A percentile compares a stretch with the other conserved stretches of the same genome.
These are phyloP conservation scores for Hygrophila difformis DNA, from an alignment of 257 asterid species.

Conservation along the genomic window DNA sequence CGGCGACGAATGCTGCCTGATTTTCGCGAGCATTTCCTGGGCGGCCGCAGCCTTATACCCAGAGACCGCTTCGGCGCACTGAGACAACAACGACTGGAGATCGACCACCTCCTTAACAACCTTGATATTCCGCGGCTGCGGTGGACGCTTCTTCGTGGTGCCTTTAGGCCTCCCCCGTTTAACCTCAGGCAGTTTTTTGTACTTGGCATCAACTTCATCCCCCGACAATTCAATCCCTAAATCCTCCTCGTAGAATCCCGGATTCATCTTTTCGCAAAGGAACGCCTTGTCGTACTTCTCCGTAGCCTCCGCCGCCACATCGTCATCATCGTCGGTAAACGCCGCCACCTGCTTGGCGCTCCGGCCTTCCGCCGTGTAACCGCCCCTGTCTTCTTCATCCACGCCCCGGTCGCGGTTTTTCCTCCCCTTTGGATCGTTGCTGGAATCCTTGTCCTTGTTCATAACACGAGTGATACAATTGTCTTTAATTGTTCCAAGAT, in stretches of 20 bases:
- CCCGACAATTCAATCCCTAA: conserved; percentile 1
- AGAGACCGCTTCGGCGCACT: conserved; percentile 47
- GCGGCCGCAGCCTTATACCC: conserved; percentile 20
- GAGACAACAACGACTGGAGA: conserved; percentile 30
- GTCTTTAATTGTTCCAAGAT: too few relatives aligned
- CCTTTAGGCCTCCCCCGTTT: conserved; percentile 42
- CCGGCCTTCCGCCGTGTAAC: conserved; percentile 12
- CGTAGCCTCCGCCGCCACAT: background rate
- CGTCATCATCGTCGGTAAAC: conserved; percentile 14
- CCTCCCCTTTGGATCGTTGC: background rate
- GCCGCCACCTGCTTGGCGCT: conserved; percentile 37
- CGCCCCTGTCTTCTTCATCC: conserved; percentile 16
- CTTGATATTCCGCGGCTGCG: too few relatives aligned
- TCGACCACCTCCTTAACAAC: conserved; percentile 25
- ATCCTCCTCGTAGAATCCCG: conserved; percentile 26
- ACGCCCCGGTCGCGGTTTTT: too few relatives aligned
- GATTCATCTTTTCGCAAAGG: conserved; percentile 52
- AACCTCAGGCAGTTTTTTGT: conserved; percentile 23
- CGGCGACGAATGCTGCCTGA: conserved; percentile 37
- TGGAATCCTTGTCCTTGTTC: background rate
- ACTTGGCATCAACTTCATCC: conserved; percentile 25
- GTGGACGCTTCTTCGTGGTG: conserved; percentile 24
- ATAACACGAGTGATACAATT: too few relatives aligned
- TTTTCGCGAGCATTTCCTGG: conserved; percentile 20
- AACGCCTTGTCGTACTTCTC: conserved; percentile 49